Percentiles rank a stretch among this genome's conserved stretches.
These are phyloP conservation scores for Trichoderma gamsii DNA, from an alignment of 495 filamentous ascomycete genomes.

Conservation along the genomic window DNA sequence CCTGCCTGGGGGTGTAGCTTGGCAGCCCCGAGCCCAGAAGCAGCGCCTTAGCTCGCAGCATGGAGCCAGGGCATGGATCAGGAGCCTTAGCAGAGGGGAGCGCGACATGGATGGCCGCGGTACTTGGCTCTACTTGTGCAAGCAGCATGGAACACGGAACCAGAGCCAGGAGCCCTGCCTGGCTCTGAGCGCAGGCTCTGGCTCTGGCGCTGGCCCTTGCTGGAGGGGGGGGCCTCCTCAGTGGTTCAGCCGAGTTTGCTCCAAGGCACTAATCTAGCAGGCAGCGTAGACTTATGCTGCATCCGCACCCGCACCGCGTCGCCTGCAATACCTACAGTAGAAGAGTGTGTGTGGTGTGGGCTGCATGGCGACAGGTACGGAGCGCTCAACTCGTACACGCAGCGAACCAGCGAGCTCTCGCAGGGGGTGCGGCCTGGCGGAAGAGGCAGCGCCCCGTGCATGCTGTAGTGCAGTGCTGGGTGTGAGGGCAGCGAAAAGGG, in stretches of 20 bases:
- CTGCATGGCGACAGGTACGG: background rate
- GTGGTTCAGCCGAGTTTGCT: conserved; percentile 1
- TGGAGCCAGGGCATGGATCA: background rate
- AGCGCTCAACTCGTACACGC: background rate
- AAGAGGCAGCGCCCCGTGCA: conserved; percentile 1
- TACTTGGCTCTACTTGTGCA: no score
- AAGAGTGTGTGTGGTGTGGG: conserved; percentile 7
- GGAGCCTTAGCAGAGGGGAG: background rate
- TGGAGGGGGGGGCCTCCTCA: background rate
- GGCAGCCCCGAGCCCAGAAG: background rate
- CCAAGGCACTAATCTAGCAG: conserved; percentile 1
- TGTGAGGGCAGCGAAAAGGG: background rate
- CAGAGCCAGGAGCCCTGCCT: background rate
- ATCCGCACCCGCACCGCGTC: background rate
- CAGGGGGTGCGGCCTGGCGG: background rate
- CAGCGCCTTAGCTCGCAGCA: background rate
- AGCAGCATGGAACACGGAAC: background rate
- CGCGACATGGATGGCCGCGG: background rate
- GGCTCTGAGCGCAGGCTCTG: background rate
- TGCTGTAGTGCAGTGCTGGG: background rate
- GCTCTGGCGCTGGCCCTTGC: background rate
- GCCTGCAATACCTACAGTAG: background rate
- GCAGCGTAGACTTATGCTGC: background rate
- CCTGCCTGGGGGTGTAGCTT: background rate
- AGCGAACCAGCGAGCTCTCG: background rate